Evolutionary conservation across 164 flowering plant species (phyloP), one percentile per base, ranked within the genome.

Genomic region (Nymphaea colorata): DNA sequence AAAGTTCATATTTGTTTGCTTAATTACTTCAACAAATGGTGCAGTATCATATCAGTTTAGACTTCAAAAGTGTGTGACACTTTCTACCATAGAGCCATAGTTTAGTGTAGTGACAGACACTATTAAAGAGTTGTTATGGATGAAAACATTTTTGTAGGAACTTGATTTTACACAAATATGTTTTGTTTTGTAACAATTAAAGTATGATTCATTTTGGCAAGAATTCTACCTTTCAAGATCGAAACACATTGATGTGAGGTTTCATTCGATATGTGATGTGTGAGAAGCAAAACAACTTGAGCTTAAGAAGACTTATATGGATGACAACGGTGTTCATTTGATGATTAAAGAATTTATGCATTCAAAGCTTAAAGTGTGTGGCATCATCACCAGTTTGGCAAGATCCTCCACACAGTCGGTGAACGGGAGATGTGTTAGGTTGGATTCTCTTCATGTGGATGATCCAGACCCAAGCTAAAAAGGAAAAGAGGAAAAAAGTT

Each of bases 71-170:
- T 65, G 41, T 44, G 18, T 44, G 12, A 55, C 67, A 12, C 43
- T 44, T 14, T 66, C 68, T 47, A 25, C 42, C 14, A 66, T 44
- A 6, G 68, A 66, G 4, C 60, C 61, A 0, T 3, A 41, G 2
- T 66, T 43, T 42, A 53, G n/a, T 18, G 44, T 14, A 10, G 42
- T 43, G 2, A 66, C 16, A 6, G 62, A 66, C 47, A 42, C 18
- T 15, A 1, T 42, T 11, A 66, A 66, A 53, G 68, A 53, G 25
- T 11, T 51, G 41, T 55, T 66, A 66, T 66, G 61, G 68, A n/a
- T 66, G 68, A 66, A 66, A n/a, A 47, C 14, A 11, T 66, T 66
- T 3, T 41, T 66, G 6, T 8, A 11, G 44, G 18, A 66, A 14
- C 8, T 66, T 3, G 44, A 61, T 41, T 53, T 66, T 17, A 66